phyloP scores from a whole-genome alignment of 2,329 filamentous ascomycete species.

The Sporothrix euskadiensis region DNA sequence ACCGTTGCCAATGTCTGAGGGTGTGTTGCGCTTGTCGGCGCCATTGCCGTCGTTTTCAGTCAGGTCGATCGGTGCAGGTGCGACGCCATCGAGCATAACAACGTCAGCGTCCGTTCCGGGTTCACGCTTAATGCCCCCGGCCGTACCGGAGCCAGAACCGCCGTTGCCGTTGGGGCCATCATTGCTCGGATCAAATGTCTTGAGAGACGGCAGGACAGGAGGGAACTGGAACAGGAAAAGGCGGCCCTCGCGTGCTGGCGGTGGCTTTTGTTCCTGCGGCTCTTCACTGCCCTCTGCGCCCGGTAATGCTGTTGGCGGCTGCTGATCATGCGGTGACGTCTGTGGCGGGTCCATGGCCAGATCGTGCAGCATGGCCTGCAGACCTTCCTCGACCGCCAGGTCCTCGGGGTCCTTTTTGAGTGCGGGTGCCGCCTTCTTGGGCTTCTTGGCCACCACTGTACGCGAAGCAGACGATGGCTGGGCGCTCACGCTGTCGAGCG shows the following conservation, averaged over 20 bases:
- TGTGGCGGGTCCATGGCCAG: constrained; percentile 40
- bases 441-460: constrained; percentile 29
- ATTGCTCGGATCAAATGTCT: constrained; percentile 33
- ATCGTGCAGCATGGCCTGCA: constrained; percentile 47
- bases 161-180: constrained; percentile 11
- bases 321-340: background rate
- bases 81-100: constrained; percentile 42
- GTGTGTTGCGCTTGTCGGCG: constrained; percentile 20
- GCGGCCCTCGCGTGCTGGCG: constrained; percentile 49
- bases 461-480: constrained; percentile 12
- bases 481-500: constrained; percentile 6
- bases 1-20: constrained; percentile 40
- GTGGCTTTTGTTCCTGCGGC: constrained; percentile 19
- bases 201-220: constrained; percentile 59
- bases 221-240: constrained; percentile 67
- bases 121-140: constrained; percentile 45
- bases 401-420: constrained; percentile 44
- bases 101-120: constrained; percentile 40
- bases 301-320: background rate
- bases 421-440: constrained; percentile 35
- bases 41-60: constrained; percentile 38
- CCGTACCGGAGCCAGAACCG: background rate
- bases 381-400: constrained; percentile 43
- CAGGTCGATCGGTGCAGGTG: constrained; percentile 44
- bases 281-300: background rate